Evolutionary conservation across 352 stramenopile species (phyloP).

Genomic region (Salisapilia sapeloensis): DNA sequence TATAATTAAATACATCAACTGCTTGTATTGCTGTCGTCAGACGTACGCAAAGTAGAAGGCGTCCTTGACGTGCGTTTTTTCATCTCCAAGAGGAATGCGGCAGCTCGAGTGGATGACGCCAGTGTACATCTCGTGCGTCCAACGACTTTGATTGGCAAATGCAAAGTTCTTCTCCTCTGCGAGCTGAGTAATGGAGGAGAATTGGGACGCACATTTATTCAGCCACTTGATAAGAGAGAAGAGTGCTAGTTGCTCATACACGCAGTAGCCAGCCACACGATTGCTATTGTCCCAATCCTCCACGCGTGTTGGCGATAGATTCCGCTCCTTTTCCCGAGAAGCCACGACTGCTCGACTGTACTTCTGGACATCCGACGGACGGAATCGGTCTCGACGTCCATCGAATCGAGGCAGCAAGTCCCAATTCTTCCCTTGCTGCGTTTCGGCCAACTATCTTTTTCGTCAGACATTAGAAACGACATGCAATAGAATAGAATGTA

Average conservation of each 20-base stretch:
- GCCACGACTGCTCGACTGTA: no score
- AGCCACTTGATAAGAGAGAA: constrained; percentile 66
- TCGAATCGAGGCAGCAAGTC: no score
- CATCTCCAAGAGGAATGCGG: neutral
- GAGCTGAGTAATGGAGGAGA: constrained; percentile 1
- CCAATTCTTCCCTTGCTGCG: no score
- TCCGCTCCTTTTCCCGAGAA: no score
- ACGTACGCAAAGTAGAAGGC: constrained; percentile 55
- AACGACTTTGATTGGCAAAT: constrained; percentile 6
- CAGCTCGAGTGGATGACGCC: constrained; percentile 41
- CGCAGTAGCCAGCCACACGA: constrained; percentile 50
- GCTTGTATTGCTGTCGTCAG: neutral
- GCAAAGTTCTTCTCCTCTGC: neutral
- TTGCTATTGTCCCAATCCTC: no score
- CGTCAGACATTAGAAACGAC: no score
- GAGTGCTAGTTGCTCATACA: constrained; percentile 43
- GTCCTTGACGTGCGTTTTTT: constrained; percentile 13
- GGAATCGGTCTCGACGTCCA: no score
- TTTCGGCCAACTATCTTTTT: no score
- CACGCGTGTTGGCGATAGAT: no score
- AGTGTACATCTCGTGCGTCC: constrained; percentile 55
- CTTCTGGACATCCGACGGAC: no score
- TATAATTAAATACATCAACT: constrained; percentile 1
- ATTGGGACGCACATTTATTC: constrained; percentile 10
- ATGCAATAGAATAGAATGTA: no score